Evolutionary conservation across 441 rosid species (phyloP), one percentile per base, ranked within the genome.

Genomic region (Melastoma candidum): DNA sequence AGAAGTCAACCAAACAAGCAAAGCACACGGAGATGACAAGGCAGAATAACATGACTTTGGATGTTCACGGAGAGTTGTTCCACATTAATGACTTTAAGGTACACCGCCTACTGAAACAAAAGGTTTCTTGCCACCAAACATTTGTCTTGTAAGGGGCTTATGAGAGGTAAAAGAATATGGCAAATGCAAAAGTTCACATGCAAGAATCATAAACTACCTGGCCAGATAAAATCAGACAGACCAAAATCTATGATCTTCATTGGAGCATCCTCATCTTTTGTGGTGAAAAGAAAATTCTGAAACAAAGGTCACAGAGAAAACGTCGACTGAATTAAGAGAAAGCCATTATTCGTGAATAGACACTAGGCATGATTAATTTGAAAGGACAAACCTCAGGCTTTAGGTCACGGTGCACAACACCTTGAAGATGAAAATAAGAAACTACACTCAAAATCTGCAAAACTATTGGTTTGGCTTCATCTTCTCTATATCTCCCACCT

Each of bases 201-300:
- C 41, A 36, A 39, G 26, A 55, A 54, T 51, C 25, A 64, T 54
- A 63, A 47, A 43, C 51, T 78, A 80, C 87, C 90, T 59, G 83
- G 75, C 71, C 68, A 65, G 46, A 60, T 61, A 60, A 66, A 83
- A 54, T 83, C 87, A 65, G 87, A 78, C 44, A 80, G 77, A 43
- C 90, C 87, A 59, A 83, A 83, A 60, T 83, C 90, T 53, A 80
- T 80, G 45, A 80, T 73, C 74, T 83, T 83, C 73, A 83, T 69
- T 47, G 75, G 53, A 22, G 87, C 78, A 62, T 74, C 76, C 54
- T 77, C 83, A 26, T 70, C 75, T 74, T 63, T 78, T 58, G 77
- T 76, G 47, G 78, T 70, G 61, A 76, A 83, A 49, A 78, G 87
- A 68, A 83, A 83, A 65, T 80, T 78, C 84, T 83, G 81, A 44